phyloP scores from a whole-genome alignment of 306 rosid genomes.

The Pterocarpus santalinus region DNA sequence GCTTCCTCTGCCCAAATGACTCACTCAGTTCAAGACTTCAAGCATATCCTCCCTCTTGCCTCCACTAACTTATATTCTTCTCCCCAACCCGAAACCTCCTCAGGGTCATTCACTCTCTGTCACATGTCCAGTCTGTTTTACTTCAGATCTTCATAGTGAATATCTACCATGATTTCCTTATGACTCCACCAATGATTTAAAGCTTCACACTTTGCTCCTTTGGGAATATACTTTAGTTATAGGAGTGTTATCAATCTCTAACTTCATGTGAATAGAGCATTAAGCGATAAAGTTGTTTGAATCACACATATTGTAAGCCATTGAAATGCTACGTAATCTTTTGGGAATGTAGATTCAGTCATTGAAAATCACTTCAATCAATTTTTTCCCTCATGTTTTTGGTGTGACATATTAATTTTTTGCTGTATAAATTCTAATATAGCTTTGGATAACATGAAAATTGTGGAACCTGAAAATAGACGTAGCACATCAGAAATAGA shows the following conservation, averaged over 20 bases:
- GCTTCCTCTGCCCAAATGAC: slow-evolving; percentile 26
- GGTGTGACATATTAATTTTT: neutral
- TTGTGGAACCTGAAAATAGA: slow-evolving; percentile 1
- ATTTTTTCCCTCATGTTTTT: neutral
- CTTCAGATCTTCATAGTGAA: neutral
- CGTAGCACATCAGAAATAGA: slow-evolving; percentile 6
- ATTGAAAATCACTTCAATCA: slow-evolving; percentile 4
- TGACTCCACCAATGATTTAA: neutral
- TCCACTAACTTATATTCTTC: neutral
- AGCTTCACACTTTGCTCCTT: slow-evolving; percentile 17
- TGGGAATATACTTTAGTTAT: neutral
- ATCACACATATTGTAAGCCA: neutral
- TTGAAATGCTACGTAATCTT: slow-evolving; percentile 1
- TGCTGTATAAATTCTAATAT: slow-evolving; percentile 9
- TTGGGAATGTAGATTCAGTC: slow-evolving; percentile 20
- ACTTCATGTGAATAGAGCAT: neutral
- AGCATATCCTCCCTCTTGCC: neutral
- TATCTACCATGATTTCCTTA: neutral
- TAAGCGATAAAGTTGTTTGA: neutral
- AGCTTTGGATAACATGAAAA: slow-evolving; percentile 20
- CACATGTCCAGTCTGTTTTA: neutral
- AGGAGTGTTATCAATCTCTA: neutral
- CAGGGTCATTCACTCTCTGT: neutral
- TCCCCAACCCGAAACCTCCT: neutral
- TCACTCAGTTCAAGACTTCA: neutral